These are phyloP conservation scores for Phytopythium oedochilum DNA, from an alignment of 352 stramenopile genomes.

Conservation along the genomic window DNA sequence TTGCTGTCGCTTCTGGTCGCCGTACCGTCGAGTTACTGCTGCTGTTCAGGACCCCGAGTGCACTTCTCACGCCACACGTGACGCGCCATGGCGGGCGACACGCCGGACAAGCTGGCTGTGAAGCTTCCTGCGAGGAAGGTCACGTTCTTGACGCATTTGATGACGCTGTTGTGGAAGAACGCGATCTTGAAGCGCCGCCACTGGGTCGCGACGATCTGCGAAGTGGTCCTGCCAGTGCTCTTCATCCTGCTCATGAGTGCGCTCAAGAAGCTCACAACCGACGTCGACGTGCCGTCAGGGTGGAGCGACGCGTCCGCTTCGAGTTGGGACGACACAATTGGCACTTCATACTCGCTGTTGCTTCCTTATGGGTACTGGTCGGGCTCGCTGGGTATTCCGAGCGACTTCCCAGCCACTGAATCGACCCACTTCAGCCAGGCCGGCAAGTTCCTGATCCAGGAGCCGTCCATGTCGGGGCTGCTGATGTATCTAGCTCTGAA, in stretches of 20 bases:
- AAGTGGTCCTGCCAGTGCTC: constrained; percentile 56
- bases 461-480: constrained; percentile 49
- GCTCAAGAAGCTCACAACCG: constrained; percentile 45
- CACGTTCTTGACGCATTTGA: not conserved
- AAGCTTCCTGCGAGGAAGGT: not conserved
- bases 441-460: constrained; percentile 33
- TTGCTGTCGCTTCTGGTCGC: not conserved
- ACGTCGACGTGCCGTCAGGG: constrained; percentile 53
- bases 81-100: not conserved
- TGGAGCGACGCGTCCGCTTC: constrained; percentile 33
- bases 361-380: not conserved
- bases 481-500: constrained; percentile 38
- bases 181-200: constrained; percentile 71
- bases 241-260: constrained; percentile 60
- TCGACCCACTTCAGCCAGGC: not conserved
- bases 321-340: constrained; percentile 3
- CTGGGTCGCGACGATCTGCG: constrained; percentile 35
- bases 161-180: constrained; percentile 69
- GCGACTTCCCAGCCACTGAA: not conserved
- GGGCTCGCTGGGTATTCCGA: constrained; percentile 3
- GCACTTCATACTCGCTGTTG: constrained; percentile 26
- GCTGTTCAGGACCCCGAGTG: too few relatives aligned
- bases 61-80: too few relatives aligned
- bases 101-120: not conserved
- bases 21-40: too few relatives aligned